Percentiles rank a stretch among this genome's conserved stretches.
Conservation (phyloP, 2,329 filamentous ascomycete species). For the Ilyonectria mors-panacis region DNA sequence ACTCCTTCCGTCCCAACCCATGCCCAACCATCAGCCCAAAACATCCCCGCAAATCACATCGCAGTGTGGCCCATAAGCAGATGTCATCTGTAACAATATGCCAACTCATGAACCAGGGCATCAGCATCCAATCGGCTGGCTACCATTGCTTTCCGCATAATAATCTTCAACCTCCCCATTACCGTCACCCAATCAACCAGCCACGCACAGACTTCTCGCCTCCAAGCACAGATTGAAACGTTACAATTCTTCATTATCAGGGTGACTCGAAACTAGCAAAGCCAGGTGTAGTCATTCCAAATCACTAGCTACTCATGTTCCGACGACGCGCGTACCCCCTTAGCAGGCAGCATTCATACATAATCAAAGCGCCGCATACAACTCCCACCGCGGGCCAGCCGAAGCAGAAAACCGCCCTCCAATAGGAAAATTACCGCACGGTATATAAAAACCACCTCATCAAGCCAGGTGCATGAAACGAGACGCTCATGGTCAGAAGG, state of each 20-base stretch:
- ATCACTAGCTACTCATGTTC: conserved; percentile 39
- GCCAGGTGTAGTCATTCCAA: conserved; percentile 35
- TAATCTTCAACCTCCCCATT: background rate
- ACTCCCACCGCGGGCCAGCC: conserved; percentile 53
- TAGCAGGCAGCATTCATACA: conserved; percentile 37
- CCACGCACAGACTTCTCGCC: background rate
- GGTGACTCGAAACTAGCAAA: conserved; percentile 31
- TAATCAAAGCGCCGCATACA: conserved; percentile 41
- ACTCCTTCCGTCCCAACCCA: conserved; percentile 23
- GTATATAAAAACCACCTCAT: conserved; percentile 47
- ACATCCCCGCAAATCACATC: conserved; percentile 25
- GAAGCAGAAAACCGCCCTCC: conserved; percentile 49
- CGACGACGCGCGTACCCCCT: conserved; percentile 30
- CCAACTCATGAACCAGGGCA: conserved; percentile 24
- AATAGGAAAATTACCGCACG: conserved; percentile 39
- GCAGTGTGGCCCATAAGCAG: conserved; percentile 15
- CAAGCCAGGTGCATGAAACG: conserved; percentile 43
- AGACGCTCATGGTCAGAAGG: conserved; percentile 38
- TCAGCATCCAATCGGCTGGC: conserved; percentile 22
- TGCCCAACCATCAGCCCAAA: conserved; percentile 14
- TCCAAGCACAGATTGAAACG: conserved; percentile 24
- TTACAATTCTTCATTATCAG: conserved; percentile 43
- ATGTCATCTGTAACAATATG: conserved; percentile 25
- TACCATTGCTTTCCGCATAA: background rate
- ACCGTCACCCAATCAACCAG: background rate